phyloP scores from a whole-genome alignment of 2,329 filamentous ascomycete genomes.

The Nothophoma quercina region DNA sequence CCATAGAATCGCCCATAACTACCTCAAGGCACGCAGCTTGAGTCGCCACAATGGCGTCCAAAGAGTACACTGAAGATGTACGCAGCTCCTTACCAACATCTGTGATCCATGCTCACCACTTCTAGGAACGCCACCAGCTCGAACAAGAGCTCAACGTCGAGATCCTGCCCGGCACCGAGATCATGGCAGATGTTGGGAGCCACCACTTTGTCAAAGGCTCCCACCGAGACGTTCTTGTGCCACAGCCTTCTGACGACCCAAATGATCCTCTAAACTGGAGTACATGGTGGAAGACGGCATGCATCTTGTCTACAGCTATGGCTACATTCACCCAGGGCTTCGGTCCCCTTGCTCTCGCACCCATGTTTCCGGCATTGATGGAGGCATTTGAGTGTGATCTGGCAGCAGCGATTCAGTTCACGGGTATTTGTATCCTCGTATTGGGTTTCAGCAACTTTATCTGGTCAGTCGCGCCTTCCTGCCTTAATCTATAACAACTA shows the following conservation, averaged over 20 bases:
- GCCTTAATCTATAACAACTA: neutral
- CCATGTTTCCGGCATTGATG: constrained; percentile 68
- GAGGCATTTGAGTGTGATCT: constrained; percentile 62
- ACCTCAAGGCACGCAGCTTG: neutral
- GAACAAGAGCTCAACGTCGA: constrained; percentile 62
- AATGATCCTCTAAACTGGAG: constrained; percentile 65
- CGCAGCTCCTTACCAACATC: neutral
- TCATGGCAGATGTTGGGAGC: constrained; percentile 67
- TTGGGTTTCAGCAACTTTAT: constrained; percentile 68
- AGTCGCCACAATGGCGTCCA: constrained; percentile 12
- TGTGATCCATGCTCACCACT: neutral
- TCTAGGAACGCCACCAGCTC: constrained; percentile 56
- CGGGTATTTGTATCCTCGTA: constrained; percentile 63
- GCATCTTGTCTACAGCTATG: constrained; percentile 56
- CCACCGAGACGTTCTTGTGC: constrained; percentile 58
- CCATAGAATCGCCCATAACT: neutral
- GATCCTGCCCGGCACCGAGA: constrained; percentile 65
- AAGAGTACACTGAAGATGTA: constrained; percentile 15
- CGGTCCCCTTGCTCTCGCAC: constrained; percentile 62
- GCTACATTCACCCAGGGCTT: constrained; percentile 63
- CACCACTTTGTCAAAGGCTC: constrained; percentile 69
- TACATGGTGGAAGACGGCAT: constrained; percentile 57
- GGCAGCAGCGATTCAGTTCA: constrained; percentile 63
- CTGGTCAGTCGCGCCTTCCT: constrained; percentile 52
- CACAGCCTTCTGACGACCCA: constrained; percentile 60